Base-by-base conservation (phyloP, 1,139 yeast genomes). In the Zygosaccharomyces sapae region DNA sequence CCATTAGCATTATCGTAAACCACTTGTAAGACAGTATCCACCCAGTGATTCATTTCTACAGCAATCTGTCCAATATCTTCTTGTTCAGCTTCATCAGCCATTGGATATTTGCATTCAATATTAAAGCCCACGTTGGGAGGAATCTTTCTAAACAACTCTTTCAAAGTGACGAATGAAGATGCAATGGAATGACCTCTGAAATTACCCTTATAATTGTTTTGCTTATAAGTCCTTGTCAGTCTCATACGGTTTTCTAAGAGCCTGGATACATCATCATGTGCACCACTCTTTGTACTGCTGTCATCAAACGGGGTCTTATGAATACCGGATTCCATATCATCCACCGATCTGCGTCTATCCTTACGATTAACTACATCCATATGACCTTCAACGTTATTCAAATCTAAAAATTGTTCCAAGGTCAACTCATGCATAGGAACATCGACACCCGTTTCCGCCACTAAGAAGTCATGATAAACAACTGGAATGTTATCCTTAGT, bases 371-470 rank as follows among this genome's bases (percentile, higher is more conserved):
- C 44, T 18, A 30, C 48, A 19, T 34, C 44, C 36, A 45, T 49
- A 30, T 53, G 58, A 29, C 48, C 62, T 16, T 60, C 55, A 25
- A 57, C 60, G 33, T 66, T 65, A 52, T 79, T 81, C 57, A 87
- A 75, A 29, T 81, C 80, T 66, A 89, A 70, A 59, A 92, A 92
- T 65, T 92, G 97, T 63, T 92, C 97, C 29, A 84, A 74, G 0
- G 97, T 90, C 59, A 92, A 72, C 19, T 86, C 80, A 67, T 90
- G 96, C 96, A 92, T 90, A 2, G 97, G 97, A 44, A 90, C 84
- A 69, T 92, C 98, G 46, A 87, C 89, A 9, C 98, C 98, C 3
- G 95, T 83, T 65, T 92, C 97, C 1, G 97, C 96, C 38, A 92
- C 97, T 27, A 89, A 69, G 63, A 92, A 92, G 66, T 92, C 98